These are phyloP conservation scores for Clavispora asparagi DNA, from an alignment of 805 yeast species.

Conservation along the genomic window DNA sequence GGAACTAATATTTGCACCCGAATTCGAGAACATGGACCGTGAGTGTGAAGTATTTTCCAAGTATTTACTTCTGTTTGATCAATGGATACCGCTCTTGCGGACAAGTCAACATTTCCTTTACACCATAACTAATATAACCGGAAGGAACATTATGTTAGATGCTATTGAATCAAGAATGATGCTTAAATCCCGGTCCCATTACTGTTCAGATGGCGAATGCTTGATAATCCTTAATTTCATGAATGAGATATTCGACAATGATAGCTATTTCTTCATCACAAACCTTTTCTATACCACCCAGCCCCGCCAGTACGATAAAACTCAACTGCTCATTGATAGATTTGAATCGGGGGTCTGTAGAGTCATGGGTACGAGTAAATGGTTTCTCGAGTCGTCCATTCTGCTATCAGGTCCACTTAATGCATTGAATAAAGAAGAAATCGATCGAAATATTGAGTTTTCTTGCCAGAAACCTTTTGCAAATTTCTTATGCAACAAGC, in stretches of 20 bases:
- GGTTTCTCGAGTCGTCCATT: background rate
- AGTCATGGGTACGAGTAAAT: background rate
- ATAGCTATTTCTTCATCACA: conserved; percentile 2
- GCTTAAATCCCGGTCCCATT: background rate
- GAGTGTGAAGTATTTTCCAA: background rate
- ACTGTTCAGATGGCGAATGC: background rate
- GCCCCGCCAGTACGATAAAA: background rate
- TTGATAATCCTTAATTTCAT: conserved; percentile 9
- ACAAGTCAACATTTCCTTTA: background rate
- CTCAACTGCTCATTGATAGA: background rate
- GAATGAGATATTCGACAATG: conserved; percentile 5
- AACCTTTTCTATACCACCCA: background rate
- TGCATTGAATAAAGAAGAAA: background rate
- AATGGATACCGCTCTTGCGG: background rate
- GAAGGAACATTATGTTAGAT: background rate
- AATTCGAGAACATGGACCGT: background rate
- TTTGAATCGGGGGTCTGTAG: background rate
- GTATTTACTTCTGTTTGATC: background rate
- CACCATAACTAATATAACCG: background rate
- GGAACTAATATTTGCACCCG: background rate
- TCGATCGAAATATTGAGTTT: background rate
- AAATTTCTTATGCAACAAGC: conserved; percentile 2
- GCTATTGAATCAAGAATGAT: background rate
- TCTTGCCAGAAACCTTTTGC: background rate
- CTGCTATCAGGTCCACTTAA: background rate